Base-by-base conservation (phyloP, 2,329 filamentous ascomycete species). In the Parastagonospora nodorum region DNA sequence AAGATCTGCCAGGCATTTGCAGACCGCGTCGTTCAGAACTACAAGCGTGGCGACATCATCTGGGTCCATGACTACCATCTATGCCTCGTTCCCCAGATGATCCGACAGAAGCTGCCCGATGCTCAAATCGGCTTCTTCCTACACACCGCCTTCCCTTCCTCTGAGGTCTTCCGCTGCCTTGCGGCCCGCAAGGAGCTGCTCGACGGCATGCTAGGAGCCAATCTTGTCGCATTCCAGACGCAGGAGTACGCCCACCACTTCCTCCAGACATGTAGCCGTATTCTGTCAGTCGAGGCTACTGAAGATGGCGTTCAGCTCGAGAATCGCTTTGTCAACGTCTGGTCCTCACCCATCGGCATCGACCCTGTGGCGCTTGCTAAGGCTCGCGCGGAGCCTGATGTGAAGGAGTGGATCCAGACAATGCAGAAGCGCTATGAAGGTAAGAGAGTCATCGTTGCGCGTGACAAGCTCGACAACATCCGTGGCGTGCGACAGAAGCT, bases 21-120 rank as follows among this genome's bases (percentile, higher is more conserved):
- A 29, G 89, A 97, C 71, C 88, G 88, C 69, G 92, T 97, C 51
- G 81, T 96, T 41, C 88, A 88, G 72, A 90, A 92, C 75, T 97
- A 93, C 87, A 97, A 96, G 79, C 86, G 88, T 27, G 92, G 91
- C 36, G 94, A 97, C 70, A 85, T 89, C 40, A 89, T 97, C 65
- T 97, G 93, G 93, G 81, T 97, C 38, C 92, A 97, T 71, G 93
- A 97, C 73, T 97, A 97, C 70, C 93, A 97, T 72, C 81, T 97
- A 41, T 82, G 97, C 4, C 81, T 97, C 5, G 90, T 97, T 1
- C 93, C 93, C 2, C 83, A 80, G 40, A 95, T 97, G 90, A 81
- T 97, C 39, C 89, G 93, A 27, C 87, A 95, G 76, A 89, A 92
- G 78, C 81, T 94, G 8, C 92, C 93, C 0, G 91, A 97, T 58